A percentile compares a stretch with the other conserved stretches of the same genome.
Conservation (phyloP, 1,284 basidiomycete species). For the Austroboletus rostrupii region DNA sequence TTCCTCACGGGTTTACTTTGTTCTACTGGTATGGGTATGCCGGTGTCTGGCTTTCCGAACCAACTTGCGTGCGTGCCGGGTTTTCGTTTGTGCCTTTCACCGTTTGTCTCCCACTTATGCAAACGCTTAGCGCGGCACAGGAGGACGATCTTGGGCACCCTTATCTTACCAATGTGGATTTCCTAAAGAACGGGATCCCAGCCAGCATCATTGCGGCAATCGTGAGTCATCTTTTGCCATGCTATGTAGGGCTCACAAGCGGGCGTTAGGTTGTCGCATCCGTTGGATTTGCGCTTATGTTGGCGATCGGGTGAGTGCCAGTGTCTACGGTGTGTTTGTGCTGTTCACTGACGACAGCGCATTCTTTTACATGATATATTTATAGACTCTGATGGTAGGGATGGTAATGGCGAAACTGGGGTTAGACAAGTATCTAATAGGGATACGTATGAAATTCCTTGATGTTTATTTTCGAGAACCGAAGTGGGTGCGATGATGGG, state of each 20-base stretch:
- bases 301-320: conserved; percentile 12
- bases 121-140: conserved; percentile 70
- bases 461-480: too few relatives aligned
- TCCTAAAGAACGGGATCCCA: conserved; percentile 90
- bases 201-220: conserved; percentile 84
- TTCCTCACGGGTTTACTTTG: conserved; percentile 92
- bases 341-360: too few relatives aligned
- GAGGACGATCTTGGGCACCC: conserved; percentile 93
- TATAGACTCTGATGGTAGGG: too few relatives aligned
- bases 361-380: too few relatives aligned
- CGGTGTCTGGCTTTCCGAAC: conserved; percentile 96
- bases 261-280: conserved; percentile 18
- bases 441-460: too few relatives aligned
- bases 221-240: conserved; percentile 42
- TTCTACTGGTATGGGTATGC: conserved; percentile 96
- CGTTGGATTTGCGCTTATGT: conserved; percentile 22
- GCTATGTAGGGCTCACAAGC: conserved; percentile 1
- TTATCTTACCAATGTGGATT: conserved; percentile 84
- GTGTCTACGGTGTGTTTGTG: too few relatives aligned
- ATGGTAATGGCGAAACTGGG: too few relatives aligned
- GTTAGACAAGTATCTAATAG: too few relatives aligned
- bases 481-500: too few relatives aligned
- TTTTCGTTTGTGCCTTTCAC: neutral
- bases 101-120: neutral
- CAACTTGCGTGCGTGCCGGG: conserved; percentile 79